A percentile compares a stretch with the other conserved stretches of the same genome.
Evolutionary conservation across 2,329 filamentous ascomycete species (phyloP).

Genomic region (Apiospora pterosperma): DNA sequence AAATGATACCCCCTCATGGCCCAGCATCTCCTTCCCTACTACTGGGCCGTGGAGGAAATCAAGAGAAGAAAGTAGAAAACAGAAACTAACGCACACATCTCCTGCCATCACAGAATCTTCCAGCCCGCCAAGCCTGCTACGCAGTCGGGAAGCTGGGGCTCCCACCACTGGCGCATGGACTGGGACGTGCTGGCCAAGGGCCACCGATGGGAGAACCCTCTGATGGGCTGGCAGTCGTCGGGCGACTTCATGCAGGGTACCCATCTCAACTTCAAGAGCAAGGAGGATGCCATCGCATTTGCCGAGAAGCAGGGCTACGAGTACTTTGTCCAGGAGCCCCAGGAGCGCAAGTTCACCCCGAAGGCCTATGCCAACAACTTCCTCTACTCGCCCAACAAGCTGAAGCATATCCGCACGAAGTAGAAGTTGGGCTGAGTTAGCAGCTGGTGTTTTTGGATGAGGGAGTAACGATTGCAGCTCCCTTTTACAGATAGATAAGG

Average conservation of each 20-base stretch:
- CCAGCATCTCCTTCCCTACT: not conserved
- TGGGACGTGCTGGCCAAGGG: slow-evolving; percentile 94
- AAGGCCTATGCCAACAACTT: slow-evolving; percentile 99
- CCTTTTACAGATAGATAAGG: not conserved
- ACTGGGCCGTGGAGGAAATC: not conserved
- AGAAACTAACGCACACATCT: not conserved
- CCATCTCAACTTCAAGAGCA: slow-evolving; percentile 82
- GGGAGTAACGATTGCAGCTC: not conserved
- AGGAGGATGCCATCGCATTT: slow-evolving; percentile 92
- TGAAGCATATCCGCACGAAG: slow-evolving; percentile 84
- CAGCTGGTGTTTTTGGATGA: not conserved
- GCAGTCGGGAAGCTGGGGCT: slow-evolving; percentile 86
- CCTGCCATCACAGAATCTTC: slow-evolving; percentile 67
- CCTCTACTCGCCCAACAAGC: slow-evolving; percentile 75
- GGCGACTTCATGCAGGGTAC: slow-evolving; percentile 95
- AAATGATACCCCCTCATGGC: not conserved
- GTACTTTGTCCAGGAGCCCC: slow-evolving; percentile 97
- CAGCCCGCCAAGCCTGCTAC: slow-evolving; percentile 90
- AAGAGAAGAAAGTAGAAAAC: not conserved
- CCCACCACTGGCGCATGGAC: slow-evolving; percentile 92
- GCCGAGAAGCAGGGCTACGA: slow-evolving; percentile 99
- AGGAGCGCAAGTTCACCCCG: slow-evolving; percentile 76
- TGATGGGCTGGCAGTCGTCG: slow-evolving; percentile 98
- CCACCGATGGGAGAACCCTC: slow-evolving; percentile 94
- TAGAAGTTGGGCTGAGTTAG: slow-evolving; percentile 36